Percentiles rank a stretch among this genome's conserved stretches.
phyloP scores from a whole-genome alignment of 768 basidiomycete genomes.

The Strobilomyces dryophilus region DNA sequence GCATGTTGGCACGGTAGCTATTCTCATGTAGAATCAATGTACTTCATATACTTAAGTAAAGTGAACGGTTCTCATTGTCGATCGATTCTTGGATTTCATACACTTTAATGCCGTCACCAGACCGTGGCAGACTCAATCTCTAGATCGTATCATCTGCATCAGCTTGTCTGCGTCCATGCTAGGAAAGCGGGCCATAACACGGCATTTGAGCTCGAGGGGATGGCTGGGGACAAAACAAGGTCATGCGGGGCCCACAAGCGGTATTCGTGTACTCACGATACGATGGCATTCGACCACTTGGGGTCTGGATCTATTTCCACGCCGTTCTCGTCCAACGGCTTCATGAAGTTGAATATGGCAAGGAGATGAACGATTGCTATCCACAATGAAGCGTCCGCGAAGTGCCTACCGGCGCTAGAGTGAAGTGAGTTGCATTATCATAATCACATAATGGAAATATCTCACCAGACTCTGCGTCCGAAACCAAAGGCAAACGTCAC shows the following conservation, averaged over 20 bases:
- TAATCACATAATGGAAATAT: not conserved
- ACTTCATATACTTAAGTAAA: too few relatives aligned
- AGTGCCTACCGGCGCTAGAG: conserved; percentile 27
- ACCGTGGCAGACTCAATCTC: conserved; percentile 10
- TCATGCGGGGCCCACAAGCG: conserved; percentile 1
- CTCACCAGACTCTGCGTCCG: conserved; percentile 28
- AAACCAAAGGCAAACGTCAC: conserved; percentile 26
- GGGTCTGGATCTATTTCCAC: conserved; percentile 23
- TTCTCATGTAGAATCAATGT: too few relatives aligned
- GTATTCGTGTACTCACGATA: conserved; percentile 21
- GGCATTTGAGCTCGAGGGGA: conserved; percentile 27
- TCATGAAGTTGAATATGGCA: conserved; percentile 29
- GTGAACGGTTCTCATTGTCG: too few relatives aligned
- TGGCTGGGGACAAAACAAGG: conserved; percentile 15
- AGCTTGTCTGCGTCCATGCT: conserved; percentile 14
- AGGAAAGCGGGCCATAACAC: conserved; percentile 20
- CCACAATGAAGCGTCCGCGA: conserved; percentile 31
- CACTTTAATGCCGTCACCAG: not conserved
- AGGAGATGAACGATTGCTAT: conserved; percentile 30
- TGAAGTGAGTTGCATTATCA: conserved; percentile 1
- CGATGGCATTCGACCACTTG: conserved; percentile 26
- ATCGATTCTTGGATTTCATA: too few relatives aligned
- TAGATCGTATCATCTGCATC: conserved; percentile 8
- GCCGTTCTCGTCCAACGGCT: conserved; percentile 24
- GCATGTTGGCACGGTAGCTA: too few relatives aligned